phyloP scores from a whole-genome alignment of 2,329 filamentous ascomycete species.

The Penicillium sp. region DNA sequence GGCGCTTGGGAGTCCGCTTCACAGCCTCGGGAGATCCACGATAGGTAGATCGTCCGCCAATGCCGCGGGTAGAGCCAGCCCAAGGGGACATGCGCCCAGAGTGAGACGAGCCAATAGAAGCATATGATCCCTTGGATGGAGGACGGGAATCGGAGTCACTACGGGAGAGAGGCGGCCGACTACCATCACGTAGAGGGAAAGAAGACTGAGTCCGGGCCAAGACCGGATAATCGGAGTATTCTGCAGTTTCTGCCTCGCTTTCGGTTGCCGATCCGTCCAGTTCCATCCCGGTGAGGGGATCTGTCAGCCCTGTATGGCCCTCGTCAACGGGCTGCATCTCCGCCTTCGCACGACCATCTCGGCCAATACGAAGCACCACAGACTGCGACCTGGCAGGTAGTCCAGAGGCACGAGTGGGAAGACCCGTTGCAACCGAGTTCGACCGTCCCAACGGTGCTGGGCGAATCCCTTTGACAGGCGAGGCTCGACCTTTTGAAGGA shows the following conservation, averaged over 20 bases:
- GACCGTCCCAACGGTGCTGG: slow-evolving; percentile 30
- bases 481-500: slow-evolving; percentile 40
- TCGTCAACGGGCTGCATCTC: slow-evolving; percentile 38
- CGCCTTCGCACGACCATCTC: slow-evolving; percentile 45
- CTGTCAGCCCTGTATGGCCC: slow-evolving; percentile 30
- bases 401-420: slow-evolving; percentile 29
- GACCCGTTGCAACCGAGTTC: slow-evolving; percentile 26
- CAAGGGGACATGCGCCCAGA: slow-evolving; percentile 41
- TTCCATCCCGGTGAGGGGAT: slow-evolving; percentile 36
- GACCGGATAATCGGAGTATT: slow-evolving; percentile 38
- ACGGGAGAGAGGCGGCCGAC: slow-evolving; percentile 26
- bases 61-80: slow-evolving; percentile 31
- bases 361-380: slow-evolving; percentile 45
- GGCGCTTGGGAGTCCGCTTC: slow-evolving; percentile 33
- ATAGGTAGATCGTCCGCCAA: slow-evolving; percentile 20
- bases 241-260: slow-evolving; percentile 39
- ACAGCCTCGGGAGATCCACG: slow-evolving; percentile 25
- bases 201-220: slow-evolving; percentile 37
- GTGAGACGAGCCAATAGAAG: slow-evolving; percentile 38
- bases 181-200: slow-evolving; percentile 35
- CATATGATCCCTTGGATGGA: slow-evolving; percentile 42
- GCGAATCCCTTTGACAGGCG: slow-evolving; percentile 37
- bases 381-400: slow-evolving; percentile 37
- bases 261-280: slow-evolving; percentile 42
- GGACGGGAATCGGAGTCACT: slow-evolving; percentile 36